A percentile compares a stretch with the other conserved stretches of the same genome.
Evolutionary conservation across 2,329 filamentous ascomycete genomes (phyloP).

Genomic region (Cladosporium sp.): DNA sequence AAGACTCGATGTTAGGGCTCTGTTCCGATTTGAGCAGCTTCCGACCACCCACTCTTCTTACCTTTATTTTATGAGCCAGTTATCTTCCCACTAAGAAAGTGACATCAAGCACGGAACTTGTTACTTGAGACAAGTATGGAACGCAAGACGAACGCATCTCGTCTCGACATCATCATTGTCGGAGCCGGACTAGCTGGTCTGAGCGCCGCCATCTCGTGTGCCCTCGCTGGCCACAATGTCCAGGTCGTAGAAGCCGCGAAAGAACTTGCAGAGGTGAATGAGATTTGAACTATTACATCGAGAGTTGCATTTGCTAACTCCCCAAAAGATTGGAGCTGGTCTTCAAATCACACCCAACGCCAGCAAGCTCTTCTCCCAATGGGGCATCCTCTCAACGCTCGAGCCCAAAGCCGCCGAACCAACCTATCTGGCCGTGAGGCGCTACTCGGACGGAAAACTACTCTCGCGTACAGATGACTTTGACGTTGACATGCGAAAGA

Average conservation of each 20-base stretch:
- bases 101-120: too few species aligned
- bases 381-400: slow-evolving; percentile 44
- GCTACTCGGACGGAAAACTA: slow-evolving; percentile 44
- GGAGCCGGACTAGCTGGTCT: slow-evolving; percentile 32
- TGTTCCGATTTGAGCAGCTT: too few species aligned
- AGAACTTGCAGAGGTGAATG: slow-evolving; percentile 36
- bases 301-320: neutral
- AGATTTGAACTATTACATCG: neutral
- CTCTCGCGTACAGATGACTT: slow-evolving; percentile 50
- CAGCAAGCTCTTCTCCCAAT: slow-evolving; percentile 38
- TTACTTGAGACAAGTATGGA: too few species aligned
- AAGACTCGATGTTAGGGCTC: too few species aligned
- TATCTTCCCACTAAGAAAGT: too few species aligned
- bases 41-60: too few species aligned
- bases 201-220: slow-evolving; percentile 28
- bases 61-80: too few species aligned
- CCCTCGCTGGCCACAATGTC: slow-evolving; percentile 28
- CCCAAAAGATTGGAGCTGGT: slow-evolving; percentile 43
- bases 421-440: slow-evolving; percentile 44
- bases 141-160: neutral
- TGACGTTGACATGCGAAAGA: slow-evolving; percentile 45
- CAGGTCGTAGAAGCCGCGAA: slow-evolving; percentile 30
- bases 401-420: slow-evolving; percentile 38
- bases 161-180: slow-evolving; percentile 27
- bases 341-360: slow-evolving; percentile 47